A percentile compares a stretch with the other conserved stretches of the same genome.
phyloP scores from a whole-genome alignment of 208 protist genomes.

The Leptomonas pyrrhocoris region DNA sequence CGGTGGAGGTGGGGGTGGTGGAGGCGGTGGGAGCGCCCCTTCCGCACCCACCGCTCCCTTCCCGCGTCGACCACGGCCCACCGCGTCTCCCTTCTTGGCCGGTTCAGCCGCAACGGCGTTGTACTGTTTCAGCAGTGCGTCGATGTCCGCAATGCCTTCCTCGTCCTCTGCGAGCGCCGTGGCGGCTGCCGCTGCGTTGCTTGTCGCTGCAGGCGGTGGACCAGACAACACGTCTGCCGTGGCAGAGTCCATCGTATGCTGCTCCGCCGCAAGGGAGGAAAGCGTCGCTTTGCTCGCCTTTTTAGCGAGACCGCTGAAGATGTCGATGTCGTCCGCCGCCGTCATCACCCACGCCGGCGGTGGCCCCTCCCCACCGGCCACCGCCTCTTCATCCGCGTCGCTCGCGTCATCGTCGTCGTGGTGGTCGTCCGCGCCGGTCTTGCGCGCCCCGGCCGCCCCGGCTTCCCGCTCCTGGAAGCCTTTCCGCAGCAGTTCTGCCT shows the following conservation, averaged over 20 bases:
- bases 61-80: background rate
- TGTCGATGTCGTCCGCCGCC: conserved; percentile 46
- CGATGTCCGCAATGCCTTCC: conserved; percentile 24
- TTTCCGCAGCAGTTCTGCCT: conserved; percentile 34
- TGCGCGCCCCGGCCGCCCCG: background rate
- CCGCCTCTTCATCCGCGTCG: conserved; percentile 16
- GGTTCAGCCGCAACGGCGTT: conserved; percentile 9
- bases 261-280: background rate
- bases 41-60: background rate
- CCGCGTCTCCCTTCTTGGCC: conserved; percentile 2
- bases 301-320: conserved; percentile 32
- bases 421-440: background rate
- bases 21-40: background rate
- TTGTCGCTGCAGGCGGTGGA: background rate
- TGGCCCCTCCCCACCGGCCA: conserved; percentile 13
- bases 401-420: conserved; percentile 7
- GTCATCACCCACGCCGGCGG: conserved; percentile 26
- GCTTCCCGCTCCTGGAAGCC: conserved; percentile 21
- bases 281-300: background rate
- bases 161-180: conserved; percentile 5
- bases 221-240: background rate
- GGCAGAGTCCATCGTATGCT: background rate
- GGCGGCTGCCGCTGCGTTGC: background rate
- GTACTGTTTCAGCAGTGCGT: conserved; percentile 29
- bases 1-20: background rate